Evolutionary conservation across 2,329 filamentous ascomycete genomes (phyloP), one percentile per base, ranked within the genome.

Genomic region (Talaromyces sp.): DNA sequence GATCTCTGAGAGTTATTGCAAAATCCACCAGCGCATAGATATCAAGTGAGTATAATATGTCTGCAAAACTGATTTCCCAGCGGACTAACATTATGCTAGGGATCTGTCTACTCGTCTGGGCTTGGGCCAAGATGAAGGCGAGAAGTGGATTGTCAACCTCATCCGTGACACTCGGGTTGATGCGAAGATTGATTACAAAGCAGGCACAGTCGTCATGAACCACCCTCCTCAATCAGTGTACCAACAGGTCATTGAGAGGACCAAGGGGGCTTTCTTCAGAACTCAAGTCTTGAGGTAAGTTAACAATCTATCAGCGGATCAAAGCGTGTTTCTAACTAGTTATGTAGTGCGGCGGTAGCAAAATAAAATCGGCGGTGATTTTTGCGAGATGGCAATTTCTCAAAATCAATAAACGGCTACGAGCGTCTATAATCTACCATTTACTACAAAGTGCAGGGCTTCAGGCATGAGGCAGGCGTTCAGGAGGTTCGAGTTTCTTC

Each of bases 71-170:
- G 8, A 16, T 30, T 36, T 40, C 5, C 3, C 16, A 9, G 2
- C 6, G 14, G 40, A 34, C 47, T 59, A 61, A 68, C 72, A 65
- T 70, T 4, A 18, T 27, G 63, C 1, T 65, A 88, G 86, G 79
- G 95, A 98, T 71, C 86, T 99, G 63, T 96, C 92, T 67, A 89
- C 88, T 66, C 91, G 95, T 76, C 87, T 99, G 64, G 95, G 94
- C 67, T 85, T 99, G 67, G 92, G 90, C 75, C 89, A 93, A 71
- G 92, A 96, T 74, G 95, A 98, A 73, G 95, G 95, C 72, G 95
- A 99, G 87, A 99, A 99, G 84, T 99, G 95, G 95, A 99, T 99
- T 73, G 95, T 99, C 71, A 99, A 99, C 83, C 85, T 99, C 67
- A 99, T 99, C 80, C 89, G 95, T 66, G 95, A 99, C 80, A 99